phyloP scores from a whole-genome alignment of 768 basidiomycete genomes.

The Dioszegia aurantiaca region DNA sequence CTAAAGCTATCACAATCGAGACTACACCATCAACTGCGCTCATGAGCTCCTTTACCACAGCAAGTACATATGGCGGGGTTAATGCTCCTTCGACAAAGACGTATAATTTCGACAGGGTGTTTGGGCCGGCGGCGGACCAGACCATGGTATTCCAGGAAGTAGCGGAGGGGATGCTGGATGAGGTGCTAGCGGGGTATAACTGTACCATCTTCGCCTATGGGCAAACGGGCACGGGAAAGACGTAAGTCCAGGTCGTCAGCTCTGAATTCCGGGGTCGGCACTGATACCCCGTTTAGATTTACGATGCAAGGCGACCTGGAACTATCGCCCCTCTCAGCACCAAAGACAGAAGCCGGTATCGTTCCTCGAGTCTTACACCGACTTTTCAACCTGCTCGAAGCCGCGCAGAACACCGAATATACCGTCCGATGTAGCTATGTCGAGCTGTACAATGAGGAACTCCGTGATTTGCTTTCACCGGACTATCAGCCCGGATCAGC shows the following conservation, averaged over 20 bases:
- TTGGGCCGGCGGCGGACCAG: conserved; percentile 96
- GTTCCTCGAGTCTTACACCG: conserved; percentile 89
- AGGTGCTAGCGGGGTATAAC: conserved; percentile 94
- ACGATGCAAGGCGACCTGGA: conserved; percentile 91
- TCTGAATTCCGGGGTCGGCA: conserved; percentile 24
- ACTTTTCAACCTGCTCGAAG: conserved; percentile 81
- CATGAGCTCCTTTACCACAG: conserved; percentile 39
- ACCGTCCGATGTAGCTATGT: conserved; percentile 91
- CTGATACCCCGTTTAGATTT: no score
- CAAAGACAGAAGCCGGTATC: conserved; percentile 87
- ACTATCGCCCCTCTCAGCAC: conserved; percentile 64
- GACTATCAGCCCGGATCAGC: conserved; percentile 58
- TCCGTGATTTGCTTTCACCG: conserved; percentile 81
- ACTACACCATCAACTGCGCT: conserved; percentile 54
- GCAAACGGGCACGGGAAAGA: conserved; percentile 98
- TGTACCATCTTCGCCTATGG: conserved; percentile 98
- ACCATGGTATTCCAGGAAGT: conserved; percentile 90
- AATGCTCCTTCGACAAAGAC: conserved; percentile 55
- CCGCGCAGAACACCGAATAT: conserved; percentile 68
- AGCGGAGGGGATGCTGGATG: conserved; percentile 84
- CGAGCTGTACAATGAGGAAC: conserved; percentile 97
- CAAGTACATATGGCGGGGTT: conserved; percentile 44
- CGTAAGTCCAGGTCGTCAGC: no score
- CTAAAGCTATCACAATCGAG: conserved; percentile 75
- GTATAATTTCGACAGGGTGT: conserved; percentile 92